Evolutionary conservation across 495 filamentous ascomycete species (phyloP), one percentile per base, ranked within the genome.

Genomic region (Neurospora sp.): DNA sequence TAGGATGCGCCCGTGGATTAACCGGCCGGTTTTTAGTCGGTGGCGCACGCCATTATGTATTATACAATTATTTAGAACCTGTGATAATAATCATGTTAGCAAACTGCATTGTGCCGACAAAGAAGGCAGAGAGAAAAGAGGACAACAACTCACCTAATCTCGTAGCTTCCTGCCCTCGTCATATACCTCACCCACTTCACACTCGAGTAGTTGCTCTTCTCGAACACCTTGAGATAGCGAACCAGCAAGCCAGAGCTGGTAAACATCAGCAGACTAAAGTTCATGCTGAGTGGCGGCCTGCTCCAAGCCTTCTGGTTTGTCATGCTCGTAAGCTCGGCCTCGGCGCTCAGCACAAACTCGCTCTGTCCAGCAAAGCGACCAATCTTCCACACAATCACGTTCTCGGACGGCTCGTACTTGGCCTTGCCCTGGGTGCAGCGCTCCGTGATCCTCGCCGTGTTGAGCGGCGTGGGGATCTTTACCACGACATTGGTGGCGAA

Each of bases 181-280:
- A 99, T 99, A 83, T 99, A 99, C 77, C 96, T 85, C 76, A 99
- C 96, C 96, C 96, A 99, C 80, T 99, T 99, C 11, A 99, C 96
- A 77, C 92, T 96, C 72, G 92, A 94, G 80, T 99, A 99, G 83
- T 98, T 98, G 80, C 87, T 93, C 90, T 99, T 99, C 87, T 99
- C 96, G 84, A 99, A 99, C 37, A 99, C 96, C 85, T 99, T 99
- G 73, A 99, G 84, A 83, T 99, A 99, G 54, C 96, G 84, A 70
- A 99, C 96, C 75, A 99, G 79, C 77, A 99, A 81, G 18, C 96
- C 96, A 1, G 90, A 93, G 78, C 92, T 94, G 42, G 96, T 99
- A 82, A 99, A 99, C 96, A 99, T 99, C 77, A 99, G 85, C 77
- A 99, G 82, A 72, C 90, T 93, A 78, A 99, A 99, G 81, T 86